Base-by-base conservation (phyloP, 495 filamentous ascomycete species). In the Schizothecium vesticola region DNA sequence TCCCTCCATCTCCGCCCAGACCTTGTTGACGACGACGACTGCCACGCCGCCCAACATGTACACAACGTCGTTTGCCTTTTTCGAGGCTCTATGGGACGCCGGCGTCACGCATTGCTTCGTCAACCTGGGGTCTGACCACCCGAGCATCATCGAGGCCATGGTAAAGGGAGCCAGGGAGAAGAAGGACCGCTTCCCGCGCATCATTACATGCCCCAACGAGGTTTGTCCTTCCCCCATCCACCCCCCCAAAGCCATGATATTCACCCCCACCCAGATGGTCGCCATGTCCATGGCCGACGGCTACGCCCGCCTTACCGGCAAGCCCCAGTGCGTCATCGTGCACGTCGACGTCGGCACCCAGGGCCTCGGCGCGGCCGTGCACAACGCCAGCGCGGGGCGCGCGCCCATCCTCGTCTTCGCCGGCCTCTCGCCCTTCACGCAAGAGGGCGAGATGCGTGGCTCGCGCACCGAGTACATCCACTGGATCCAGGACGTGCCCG, bases 321-420 rank as follows among this genome's bases (percentile, higher is more conserved):
- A 92, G 69, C 92, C 93, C 0, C 94, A 98, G 77, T 91, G 89
- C 67, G 94, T 98, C 3, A 94, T 98, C 68, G 90, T 98, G 3
- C 94, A 98, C 77, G 94, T 98, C 65, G 94, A 98, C 75, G 94
- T 98, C 13, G 94, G 94, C 51, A 98, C 94, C 0, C 94, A 98
- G 78, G 94, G 93, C 2, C 74, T 87, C 3, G 94, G 89, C 25
- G 93, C 94, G 0, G 94, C 94, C 3, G 90, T 98, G 0, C 94
- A 98, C 80, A 97, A 98, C 73, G 90, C 94, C 3, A 90, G 87
- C 26, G 90, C 90, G 65, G 94, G 94, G 1, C 89, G 94, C 33
- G 90, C 92, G 1, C 94, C 94, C 0, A 89, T 98, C 13, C 78
- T 98, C 31, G 90, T 98, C 26, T 97, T 98, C 74, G 94, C 94